These are phyloP conservation scores for Colletotrichum aenigma DNA, from an alignment of 2,329 filamentous ascomycete species.

Conservation along the genomic window DNA sequence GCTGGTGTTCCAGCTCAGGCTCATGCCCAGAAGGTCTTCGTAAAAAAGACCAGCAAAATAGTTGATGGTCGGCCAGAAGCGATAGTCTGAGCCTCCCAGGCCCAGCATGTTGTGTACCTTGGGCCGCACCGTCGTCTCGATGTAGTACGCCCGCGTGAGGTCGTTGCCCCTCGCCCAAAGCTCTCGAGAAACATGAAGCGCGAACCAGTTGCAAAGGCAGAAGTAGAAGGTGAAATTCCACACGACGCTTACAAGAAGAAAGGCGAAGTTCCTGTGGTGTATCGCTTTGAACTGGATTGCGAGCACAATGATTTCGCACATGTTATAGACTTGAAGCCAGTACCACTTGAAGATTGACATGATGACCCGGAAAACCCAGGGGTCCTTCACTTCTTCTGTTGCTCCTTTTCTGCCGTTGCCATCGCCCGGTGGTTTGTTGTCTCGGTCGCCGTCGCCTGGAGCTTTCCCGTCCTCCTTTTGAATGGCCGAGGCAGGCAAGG, in stretches of 20 bases:
- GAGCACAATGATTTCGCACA: not conserved
- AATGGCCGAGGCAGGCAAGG: not conserved
- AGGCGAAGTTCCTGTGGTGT: not conserved
- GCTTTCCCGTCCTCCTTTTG: not conserved
- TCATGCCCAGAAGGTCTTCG: not conserved
- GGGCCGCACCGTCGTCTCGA: not conserved
- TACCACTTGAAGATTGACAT: not conserved
- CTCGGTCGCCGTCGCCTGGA: not conserved
- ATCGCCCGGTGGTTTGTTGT: not conserved
- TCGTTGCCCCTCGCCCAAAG: conserved; percentile 7
- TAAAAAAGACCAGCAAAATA: not conserved
- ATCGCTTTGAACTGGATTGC: not conserved
- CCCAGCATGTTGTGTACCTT: not conserved
- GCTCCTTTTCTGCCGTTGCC: not conserved
- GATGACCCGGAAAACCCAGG: not conserved
- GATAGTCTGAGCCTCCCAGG: not conserved
- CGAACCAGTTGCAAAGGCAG: not conserved
- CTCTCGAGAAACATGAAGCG: not conserved
- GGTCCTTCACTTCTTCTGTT: not conserved
- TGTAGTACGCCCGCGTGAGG: not conserved
- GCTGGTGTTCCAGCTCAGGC: not conserved
- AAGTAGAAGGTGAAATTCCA: not conserved
- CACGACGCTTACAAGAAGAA: not conserved
- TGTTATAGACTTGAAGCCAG: not conserved
- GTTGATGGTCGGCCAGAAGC: not conserved